These are phyloP conservation scores for Geranium rotundifolium DNA, from an alignment of 345 rosid species.

Conservation along the genomic window DNA sequence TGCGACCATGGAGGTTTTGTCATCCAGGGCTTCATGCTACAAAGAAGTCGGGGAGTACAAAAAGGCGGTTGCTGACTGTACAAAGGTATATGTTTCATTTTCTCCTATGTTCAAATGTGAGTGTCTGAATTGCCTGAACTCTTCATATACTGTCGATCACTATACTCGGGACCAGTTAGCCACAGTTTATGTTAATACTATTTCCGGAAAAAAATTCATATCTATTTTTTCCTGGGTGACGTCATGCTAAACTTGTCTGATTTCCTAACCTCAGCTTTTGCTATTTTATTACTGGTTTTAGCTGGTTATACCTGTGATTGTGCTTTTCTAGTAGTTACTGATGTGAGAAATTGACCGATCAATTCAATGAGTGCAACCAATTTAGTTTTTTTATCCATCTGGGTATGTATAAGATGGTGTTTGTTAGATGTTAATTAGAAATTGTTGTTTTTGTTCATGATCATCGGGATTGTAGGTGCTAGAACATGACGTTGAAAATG, in stretches of 20 bases:
- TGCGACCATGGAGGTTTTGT: slow-evolving; percentile 49
- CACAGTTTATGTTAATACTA: not conserved
- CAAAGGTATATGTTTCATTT: slow-evolving; percentile 43
- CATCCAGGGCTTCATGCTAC: slow-evolving; percentile 91
- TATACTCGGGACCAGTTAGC: not conserved
- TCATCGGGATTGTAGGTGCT: slow-evolving; percentile 39
- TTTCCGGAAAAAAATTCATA: too few relatives aligned
- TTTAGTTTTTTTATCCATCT: not conserved
- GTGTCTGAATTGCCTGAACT: not conserved
- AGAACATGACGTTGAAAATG: slow-evolving; percentile 56
- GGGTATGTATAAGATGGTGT: not conserved
- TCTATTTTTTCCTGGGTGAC: too few relatives aligned
- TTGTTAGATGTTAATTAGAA: too few relatives aligned
- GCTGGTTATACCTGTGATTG: not conserved
- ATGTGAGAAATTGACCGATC: not conserved
- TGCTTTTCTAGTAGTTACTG: not conserved
- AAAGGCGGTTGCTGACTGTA: slow-evolving; percentile 93
- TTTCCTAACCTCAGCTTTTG: too few relatives aligned
- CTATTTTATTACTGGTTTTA: not conserved
- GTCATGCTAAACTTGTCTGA: too few relatives aligned
- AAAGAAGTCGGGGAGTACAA: slow-evolving; percentile 99
- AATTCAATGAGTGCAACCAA: not conserved
- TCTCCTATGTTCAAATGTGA: not conserved
- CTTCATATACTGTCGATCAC: not conserved
- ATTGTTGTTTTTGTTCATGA: too few relatives aligned